Evolutionary conservation across 805 yeast genomes (phyloP).

Genomic region (Saccharomycopsis schoenii): DNA sequence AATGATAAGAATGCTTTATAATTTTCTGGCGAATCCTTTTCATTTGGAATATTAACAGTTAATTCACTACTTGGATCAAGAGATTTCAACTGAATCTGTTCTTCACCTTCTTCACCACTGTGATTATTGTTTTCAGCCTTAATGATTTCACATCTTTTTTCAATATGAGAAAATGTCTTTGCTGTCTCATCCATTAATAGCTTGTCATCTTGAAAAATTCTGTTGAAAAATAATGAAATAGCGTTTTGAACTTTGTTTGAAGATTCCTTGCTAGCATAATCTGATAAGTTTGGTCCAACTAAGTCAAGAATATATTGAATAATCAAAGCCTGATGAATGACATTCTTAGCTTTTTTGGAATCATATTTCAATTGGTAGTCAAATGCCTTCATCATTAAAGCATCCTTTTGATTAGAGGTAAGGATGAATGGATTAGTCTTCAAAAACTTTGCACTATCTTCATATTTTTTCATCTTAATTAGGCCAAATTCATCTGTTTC

Average conservation of each 20-base stretch:
- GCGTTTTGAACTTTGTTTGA: constrained; percentile 21
- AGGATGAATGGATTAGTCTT: constrained; percentile 53
- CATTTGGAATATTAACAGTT: constrained; percentile 57
- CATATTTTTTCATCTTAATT: constrained; percentile 39
- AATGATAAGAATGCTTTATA: constrained; percentile 49
- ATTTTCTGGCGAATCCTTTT: constrained; percentile 31
- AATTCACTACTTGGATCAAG: constrained; percentile 77
- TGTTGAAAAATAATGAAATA: constrained; percentile 57
- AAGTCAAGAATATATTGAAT: constrained; percentile 54
- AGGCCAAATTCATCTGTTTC: constrained; percentile 59
- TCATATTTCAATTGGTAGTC: constrained; percentile 66
- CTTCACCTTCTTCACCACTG: constrained; percentile 28
- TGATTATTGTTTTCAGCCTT: constrained; percentile 35
- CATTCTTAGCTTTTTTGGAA: constrained; percentile 41
- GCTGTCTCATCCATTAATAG: constrained; percentile 54
- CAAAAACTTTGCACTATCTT: constrained; percentile 42
- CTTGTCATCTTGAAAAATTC: constrained; percentile 58
- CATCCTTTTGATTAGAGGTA: constrained; percentile 79
- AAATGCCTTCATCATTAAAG: constrained; percentile 86
- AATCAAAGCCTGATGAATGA: constrained; percentile 72
- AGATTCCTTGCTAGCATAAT: not conserved
- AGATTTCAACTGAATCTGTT: constrained; percentile 76
- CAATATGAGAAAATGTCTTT: constrained; percentile 67
- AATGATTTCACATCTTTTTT: constrained; percentile 61
- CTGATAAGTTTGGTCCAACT: constrained; percentile 25